Percentiles rank a stretch among this genome's conserved stretches.
Conservation (phyloP, 1,139 yeast genomes). For the Lodderomyces oxycetoniae region DNA sequence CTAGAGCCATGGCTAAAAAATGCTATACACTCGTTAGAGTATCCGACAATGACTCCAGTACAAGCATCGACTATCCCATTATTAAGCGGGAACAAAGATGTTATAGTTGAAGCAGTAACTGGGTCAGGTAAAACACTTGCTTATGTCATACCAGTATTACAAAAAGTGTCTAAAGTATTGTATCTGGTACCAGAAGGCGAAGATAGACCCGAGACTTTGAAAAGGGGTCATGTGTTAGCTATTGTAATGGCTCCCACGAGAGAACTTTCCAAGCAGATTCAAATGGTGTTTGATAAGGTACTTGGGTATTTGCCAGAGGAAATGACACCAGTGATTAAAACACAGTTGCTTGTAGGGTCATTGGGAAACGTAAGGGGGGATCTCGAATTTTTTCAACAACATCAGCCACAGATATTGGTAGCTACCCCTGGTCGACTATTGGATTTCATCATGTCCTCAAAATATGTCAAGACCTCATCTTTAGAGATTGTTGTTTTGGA, state of each 20-base stretch:
- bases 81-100: conserved; percentile 85
- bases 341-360: conserved; percentile 83
- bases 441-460: conserved; percentile 56
- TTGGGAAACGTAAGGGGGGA: conserved; percentile 70
- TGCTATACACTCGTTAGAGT: conserved; percentile 72
- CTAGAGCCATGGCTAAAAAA: conserved; percentile 48
- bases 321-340: conserved; percentile 32
- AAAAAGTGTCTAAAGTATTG: conserved; percentile 44
- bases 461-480: conserved; percentile 47
- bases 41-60: conserved; percentile 87
- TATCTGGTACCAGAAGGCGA: conserved; percentile 19
- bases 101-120: conserved; percentile 93
- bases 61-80: conserved; percentile 94
- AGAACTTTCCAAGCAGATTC: conserved; percentile 84
- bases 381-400: conserved; percentile 48
- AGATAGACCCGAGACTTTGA: conserved; percentile 28
- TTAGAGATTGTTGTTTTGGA: conserved; percentile 78
- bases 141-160: conserved; percentile 76
- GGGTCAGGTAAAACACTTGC: conserved; percentile 96
- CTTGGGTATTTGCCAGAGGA: conserved; percentile 58
- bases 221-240: conserved; percentile 65
- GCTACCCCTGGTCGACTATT: conserved; percentile 92
- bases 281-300: conserved; percentile 57
- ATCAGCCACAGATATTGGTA: conserved; percentile 67
- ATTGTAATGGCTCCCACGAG: conserved; percentile 85